A percentile compares a stretch with the other conserved stretches of the same genome.
Evolutionary conservation across 345 rosid genomes (phyloP).

Genomic region (Populus davidiana): DNA sequence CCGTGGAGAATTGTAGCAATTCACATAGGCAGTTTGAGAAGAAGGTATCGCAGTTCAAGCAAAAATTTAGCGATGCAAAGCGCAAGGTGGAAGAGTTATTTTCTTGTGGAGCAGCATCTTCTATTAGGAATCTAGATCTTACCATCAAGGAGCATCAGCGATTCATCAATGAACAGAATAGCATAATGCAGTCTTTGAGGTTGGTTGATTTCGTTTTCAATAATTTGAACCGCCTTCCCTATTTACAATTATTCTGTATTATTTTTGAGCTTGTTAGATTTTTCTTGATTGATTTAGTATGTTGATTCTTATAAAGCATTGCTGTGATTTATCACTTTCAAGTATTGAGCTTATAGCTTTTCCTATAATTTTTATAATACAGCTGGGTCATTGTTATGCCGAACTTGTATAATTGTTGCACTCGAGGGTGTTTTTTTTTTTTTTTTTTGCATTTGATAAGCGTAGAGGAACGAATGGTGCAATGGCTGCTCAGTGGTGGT

Average conservation of each 20-base stretch:
- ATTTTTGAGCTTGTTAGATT: not conserved
- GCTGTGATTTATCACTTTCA: not conserved
- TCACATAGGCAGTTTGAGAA: constrained; percentile 89
- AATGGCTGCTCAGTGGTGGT: not conserved
- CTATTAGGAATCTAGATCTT: constrained; percentile 56
- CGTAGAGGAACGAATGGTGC: not conserved
- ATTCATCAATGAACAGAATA: constrained; percentile 69
- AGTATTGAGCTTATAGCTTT: not conserved
- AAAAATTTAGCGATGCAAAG: constrained; percentile 70
- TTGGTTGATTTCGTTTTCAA: constrained; percentile 30
- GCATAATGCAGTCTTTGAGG: constrained; percentile 97
- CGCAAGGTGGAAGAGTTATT: constrained; percentile 71
- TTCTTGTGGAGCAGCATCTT: constrained; percentile 43
- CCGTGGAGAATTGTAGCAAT: constrained; percentile 57
- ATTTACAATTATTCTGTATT: not conserved
- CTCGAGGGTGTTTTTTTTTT: too few relatives aligned
- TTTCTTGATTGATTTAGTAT: not conserved
- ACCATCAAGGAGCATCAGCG: constrained; percentile 63
- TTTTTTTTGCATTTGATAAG: not conserved
- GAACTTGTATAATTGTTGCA: not conserved
- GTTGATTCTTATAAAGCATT: not conserved
- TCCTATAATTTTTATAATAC: not conserved
- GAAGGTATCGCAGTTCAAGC: constrained; percentile 78
- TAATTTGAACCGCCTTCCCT: not conserved
- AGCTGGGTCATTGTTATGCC: not conserved